Evolutionary conservation across 352 stramenopile species (phyloP), one percentile per base, ranked within the genome.

Genomic region (Lagenidium sp.): DNA sequence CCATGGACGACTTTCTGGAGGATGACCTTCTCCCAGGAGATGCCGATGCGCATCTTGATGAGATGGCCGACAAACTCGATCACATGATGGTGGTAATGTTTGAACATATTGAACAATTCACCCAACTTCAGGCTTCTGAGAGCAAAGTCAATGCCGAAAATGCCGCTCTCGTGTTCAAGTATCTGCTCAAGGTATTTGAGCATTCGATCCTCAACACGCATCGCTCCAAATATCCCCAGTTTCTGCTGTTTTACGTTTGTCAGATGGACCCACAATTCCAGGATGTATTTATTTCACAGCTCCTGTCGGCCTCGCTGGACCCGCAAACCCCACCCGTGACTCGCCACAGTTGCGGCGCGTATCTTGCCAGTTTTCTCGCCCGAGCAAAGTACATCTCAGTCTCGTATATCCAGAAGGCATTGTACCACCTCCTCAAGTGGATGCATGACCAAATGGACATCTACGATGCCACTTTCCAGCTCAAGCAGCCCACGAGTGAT

Each of bases 351-450:
- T 94, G 87, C 47, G 85, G 87, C 13, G 96, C 90, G 22, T 98
- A 98, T 59, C 65, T 98, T 20, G 95, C 94, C 18, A 98, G 92
- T 21, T 98, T 98, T 53, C 67, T 99, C 13, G 95, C 87, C 41
- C 79, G 95, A 22, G 88, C 92, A 22, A 96, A 89, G 40, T 98
- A 96, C 65, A 88, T 98, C 32, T 83, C 77, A 21, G 63, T 95
- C 6, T 82, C 86, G 19, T 96, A 96, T 24, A 77, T 98, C 19
- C 91, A 95, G 45, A 94, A 96, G 51, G 76, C 86, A 41, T 54
- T 98, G 25, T 94, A 93, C 45, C 88, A 95, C 36, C 59, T 98
- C 24, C 58, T 98, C 5, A 85, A 89, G 44, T 98, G 89, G 87
- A 81, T 96, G 39, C 87, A 97, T 58, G 77, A 86, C 30, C 97